Conservation (phyloP, 2,329 filamentous ascomycete genomes). For the Podosphaera xanthii region DNA sequence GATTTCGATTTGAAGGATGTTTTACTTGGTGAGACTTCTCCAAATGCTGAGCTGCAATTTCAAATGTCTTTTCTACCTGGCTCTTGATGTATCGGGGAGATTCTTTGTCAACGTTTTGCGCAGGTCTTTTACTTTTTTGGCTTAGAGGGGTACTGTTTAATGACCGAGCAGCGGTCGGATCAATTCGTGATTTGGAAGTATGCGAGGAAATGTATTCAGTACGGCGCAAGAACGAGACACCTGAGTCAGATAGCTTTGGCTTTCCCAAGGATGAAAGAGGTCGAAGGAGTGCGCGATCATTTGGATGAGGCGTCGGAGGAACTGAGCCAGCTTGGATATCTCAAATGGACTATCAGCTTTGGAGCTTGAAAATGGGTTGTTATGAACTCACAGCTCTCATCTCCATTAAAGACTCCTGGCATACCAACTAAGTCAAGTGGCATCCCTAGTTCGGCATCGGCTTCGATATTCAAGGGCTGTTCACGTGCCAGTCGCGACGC, state of each 20-base stretch:
- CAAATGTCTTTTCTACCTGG: slow-evolving; percentile 42
- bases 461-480: slow-evolving; percentile 88
- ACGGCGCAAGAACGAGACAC: slow-evolving; percentile 80
- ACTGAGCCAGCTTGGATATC: slow-evolving; percentile 63
- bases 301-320: slow-evolving; percentile 50
- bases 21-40: slow-evolving; percentile 30
- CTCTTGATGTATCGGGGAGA: slow-evolving; percentile 43
- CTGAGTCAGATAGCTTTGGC: slow-evolving; percentile 48
- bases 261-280: slow-evolving; percentile 71
- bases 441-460: slow-evolving; percentile 95
- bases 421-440: slow-evolving; percentile 86
- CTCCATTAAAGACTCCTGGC: slow-evolving; percentile 81
- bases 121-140: slow-evolving; percentile 20
- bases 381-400: slow-evolving; percentile 57
- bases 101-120: slow-evolving; percentile 29
- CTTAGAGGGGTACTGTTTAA: slow-evolving; percentile 20
- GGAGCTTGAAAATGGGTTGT: slow-evolving; percentile 4
- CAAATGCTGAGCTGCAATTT: slow-evolving; percentile 28
- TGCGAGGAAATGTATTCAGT: slow-evolving; percentile 78
- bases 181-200: slow-evolving; percentile 24
- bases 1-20: slow-evolving; percentile 29
- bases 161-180: slow-evolving; percentile 29
- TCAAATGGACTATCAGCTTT: slow-evolving; percentile 18
- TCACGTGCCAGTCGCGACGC: slow-evolving; percentile 73
- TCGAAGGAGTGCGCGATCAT: slow-evolving; percentile 64